A percentile compares a stretch with the other conserved stretches of the same genome.
Evolutionary conservation across 2,329 filamentous ascomycete species (phyloP).

Genomic region (Diaporthe citri): DNA sequence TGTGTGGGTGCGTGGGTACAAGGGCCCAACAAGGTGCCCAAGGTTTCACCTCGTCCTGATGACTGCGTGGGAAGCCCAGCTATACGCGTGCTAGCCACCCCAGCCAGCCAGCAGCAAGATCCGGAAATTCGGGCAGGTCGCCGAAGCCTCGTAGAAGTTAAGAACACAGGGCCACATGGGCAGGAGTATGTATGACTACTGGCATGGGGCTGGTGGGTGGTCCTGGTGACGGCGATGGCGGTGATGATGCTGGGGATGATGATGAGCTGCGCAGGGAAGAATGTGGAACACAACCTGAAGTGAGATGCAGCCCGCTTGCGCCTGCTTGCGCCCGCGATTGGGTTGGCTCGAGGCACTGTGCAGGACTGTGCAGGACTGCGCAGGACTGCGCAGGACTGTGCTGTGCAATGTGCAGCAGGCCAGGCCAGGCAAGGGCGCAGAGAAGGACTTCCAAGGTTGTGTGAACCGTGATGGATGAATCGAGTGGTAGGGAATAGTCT

Average conservation of each 20-base stretch:
- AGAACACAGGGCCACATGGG: conserved; percentile 1
- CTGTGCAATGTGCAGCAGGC: not conserved
- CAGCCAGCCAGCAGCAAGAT: conserved; percentile 9
- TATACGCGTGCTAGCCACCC: not conserved
- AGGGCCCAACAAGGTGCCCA: conserved; percentile 1
- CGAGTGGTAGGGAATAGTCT: conserved; percentile 13
- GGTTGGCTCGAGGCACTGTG: conserved; percentile 35
- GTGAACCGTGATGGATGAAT: not conserved
- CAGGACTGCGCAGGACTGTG: not conserved
- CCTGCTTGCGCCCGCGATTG: conserved; percentile 29
- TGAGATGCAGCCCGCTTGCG: conserved; percentile 33
- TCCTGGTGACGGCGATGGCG: not conserved
- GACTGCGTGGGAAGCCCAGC: conserved; percentile 15
- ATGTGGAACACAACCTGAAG: conserved; percentile 4
- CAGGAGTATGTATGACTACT: not conserved
- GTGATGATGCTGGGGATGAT: not conserved
- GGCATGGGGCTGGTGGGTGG: not conserved
- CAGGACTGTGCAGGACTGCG: conserved; percentile 19
- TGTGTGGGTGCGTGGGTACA: not conserved
- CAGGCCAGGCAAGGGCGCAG: not conserved
- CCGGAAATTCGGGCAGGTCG: conserved; percentile 27
- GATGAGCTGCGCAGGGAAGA: conserved; percentile 15
- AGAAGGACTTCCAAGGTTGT: not conserved
- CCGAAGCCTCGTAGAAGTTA: conserved; percentile 13
- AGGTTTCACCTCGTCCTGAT: conserved; percentile 9